These are phyloP conservation scores for Phlebopus sp. DNA, from an alignment of 1,284 basidiomycete species.

Conservation along the genomic window DNA sequence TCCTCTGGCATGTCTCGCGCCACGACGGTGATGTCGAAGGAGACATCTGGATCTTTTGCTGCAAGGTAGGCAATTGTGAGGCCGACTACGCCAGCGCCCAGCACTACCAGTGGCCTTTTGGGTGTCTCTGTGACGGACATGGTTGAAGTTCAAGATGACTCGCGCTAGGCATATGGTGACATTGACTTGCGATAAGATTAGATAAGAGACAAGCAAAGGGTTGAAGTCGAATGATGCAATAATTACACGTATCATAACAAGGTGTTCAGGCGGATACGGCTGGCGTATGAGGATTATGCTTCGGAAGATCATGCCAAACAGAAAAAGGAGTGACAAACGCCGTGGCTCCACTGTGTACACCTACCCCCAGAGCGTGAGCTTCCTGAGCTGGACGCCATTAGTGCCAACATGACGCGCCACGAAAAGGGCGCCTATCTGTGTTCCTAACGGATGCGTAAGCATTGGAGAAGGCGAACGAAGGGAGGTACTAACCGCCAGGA, in stretches of 20 bases:
- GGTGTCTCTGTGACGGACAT: constrained; percentile 15
- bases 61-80: constrained; percentile 44
- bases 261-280: neutral
- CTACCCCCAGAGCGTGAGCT: constrained; percentile 48
- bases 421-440: constrained; percentile 45
- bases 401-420: constrained; percentile 35
- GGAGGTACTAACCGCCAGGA: constrained; percentile 34
- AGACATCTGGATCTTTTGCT: constrained; percentile 19
- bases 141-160: neutral
- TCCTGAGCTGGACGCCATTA: constrained; percentile 39
- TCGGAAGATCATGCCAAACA: too few species aligned
- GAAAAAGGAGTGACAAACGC: too few species aligned
- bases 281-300: neutral
- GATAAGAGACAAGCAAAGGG: neutral
- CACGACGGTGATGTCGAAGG: constrained; percentile 53
- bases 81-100: constrained; percentile 54
- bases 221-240: too few species aligned
- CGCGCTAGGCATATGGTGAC: neutral
- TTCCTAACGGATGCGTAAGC: constrained; percentile 31
- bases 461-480: neutral
- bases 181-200: constrained; percentile 2
- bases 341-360: neutral
- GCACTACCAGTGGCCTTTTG: constrained; percentile 37
- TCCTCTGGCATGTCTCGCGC: constrained; percentile 69
- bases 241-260: neutral